Evolutionary conservation across 1,139 yeast genomes (phyloP).

Genomic region (Kurtzmaniella quercitrusa): DNA sequence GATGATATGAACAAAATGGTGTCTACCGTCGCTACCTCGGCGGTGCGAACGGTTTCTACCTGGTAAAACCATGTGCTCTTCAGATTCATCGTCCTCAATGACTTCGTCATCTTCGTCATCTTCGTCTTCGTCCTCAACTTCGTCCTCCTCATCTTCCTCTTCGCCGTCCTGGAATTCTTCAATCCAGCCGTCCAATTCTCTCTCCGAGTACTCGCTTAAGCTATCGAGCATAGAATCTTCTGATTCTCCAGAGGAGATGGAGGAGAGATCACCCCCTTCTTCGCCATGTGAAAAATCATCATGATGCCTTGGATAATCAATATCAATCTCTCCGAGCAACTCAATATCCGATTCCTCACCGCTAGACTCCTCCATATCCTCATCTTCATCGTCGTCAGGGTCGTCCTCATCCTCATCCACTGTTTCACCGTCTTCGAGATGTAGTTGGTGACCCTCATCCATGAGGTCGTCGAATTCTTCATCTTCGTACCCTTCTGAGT

Average conservation of each 20-base stretch:
- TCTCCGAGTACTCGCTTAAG: slow-evolving; percentile 35
- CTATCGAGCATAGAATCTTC: slow-evolving; percentile 26
- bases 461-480: slow-evolving; percentile 31
- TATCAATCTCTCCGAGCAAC: slow-evolving; percentile 38
- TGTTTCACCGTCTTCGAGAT: slow-evolving; percentile 14
- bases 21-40: slow-evolving; percentile 4
- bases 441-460: slow-evolving; percentile 16
- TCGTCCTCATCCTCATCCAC: slow-evolving; percentile 23
- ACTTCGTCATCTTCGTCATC: not conserved
- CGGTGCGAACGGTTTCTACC: not conserved
- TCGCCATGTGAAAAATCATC: slow-evolving; percentile 17
- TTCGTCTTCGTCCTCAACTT: not conserved
- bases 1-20: not conserved
- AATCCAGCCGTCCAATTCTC: slow-evolving; percentile 42
- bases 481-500: slow-evolving; percentile 49
- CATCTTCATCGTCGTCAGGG: slow-evolving; percentile 17
- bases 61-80: not conserved
- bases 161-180: slow-evolving; percentile 35
- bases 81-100: slow-evolving; percentile 1
- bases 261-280: slow-evolving; percentile 28
- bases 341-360: slow-evolving; percentile 35
- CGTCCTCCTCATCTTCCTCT: slow-evolving; percentile 6
- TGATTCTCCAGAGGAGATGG: slow-evolving; percentile 28
- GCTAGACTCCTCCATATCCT: slow-evolving; percentile 11
- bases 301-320: slow-evolving; percentile 15